Evolutionary conservation across 2,329 filamentous ascomycete species (phyloP), one percentile per base, ranked within the genome.

Genomic region (Beauveria varroae): DNA sequence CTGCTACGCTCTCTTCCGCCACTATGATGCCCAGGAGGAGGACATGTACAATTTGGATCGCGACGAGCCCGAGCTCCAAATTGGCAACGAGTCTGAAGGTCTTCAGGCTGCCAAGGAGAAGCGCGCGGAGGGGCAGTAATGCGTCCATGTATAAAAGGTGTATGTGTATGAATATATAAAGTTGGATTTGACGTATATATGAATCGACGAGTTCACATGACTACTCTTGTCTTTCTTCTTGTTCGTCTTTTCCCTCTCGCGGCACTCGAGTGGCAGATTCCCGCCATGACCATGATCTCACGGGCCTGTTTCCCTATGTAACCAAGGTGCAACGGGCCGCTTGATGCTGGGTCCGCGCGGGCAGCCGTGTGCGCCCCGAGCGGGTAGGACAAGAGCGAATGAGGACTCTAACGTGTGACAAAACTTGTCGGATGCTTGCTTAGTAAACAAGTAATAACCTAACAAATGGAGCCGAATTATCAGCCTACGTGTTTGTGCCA

Each of bases 1-100:
- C 60, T 88, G 88, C 72, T 86, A 77, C 71, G 56, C 59, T 57
- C 62, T 70, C 3, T 76, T 75, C 70, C 69, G 69, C 54, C 74
- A 75, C 64, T 76, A 76, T 28, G 74, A 76, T 63, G 64, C 61
- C 0, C 63, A 72, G 20, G 74, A 76, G 63, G 74, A 76, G 51
- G 67, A 69, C 61, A 75, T 75, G 72, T 75, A 74, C 28, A 73
- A 72, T 3, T 65, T 76, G 14, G 74, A 76, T 24, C 70, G 73
- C 20, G 70, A 75, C 20, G 64, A 73, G 58, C 72, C 72, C 2
- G 30, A 63, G 24, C 49, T 70, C 9, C n/a, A 60, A 22, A 54
- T 60, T 41, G 57, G 57, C 43, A 46, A 60, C 20, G 57, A 60
- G 41, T 28, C 50, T 20, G 20, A 52, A 4, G 57, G 41, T 54